Base-by-base conservation (phyloP, 129 eudicot species). In the Rutidosis leptorrhynchoides region DNA sequence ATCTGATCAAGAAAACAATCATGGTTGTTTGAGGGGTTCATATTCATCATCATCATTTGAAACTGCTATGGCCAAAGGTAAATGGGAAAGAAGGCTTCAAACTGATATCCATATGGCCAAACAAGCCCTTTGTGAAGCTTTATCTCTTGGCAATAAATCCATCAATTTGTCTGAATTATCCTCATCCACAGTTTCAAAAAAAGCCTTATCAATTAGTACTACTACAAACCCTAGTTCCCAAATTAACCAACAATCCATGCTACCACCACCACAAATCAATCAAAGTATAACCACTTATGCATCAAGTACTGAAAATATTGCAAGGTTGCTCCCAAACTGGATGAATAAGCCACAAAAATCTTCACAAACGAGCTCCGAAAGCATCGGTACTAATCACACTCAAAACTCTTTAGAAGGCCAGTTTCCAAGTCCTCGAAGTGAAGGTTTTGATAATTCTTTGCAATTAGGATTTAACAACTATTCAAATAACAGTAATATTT, bases 51-150 rank as follows among this genome's bases (percentile, higher is more conserved):
- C 77, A 5, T 71, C 71, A 37, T 42, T 66, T 71, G 63, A 68
- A 75, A 60, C 64, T n/a, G 35, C 78, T 25, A 33, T 67, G 16
- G 37, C 65, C n/a, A 78, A 71, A 64, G 82, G 82, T 51, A 74
- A 78, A 78, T 78, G 82, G 82, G 82, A 78, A 23, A 65, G 78
- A 72, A 71, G 77, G 64, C 82, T 78, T 5, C 82, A 78, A 78
- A 78, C 82, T 5, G 82, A 78, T 71, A 78, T 78, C 58, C 73
- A 71, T 58, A 78, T 64, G 63, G 82, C 82, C 11, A 78, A 78
- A 71, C 78, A 78, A 78, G 82, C 82, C 65, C 78, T 71, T 57
- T 66, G 74, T 66, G 82, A 78, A 14, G 82, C 82, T 19, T 78
- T 71, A 65, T 78, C 78, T 61, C 40, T 78, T 15, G 78, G 72